Conservation (phyloP, 768 basidiomycete species). For the Mycena polygramma region DNA sequence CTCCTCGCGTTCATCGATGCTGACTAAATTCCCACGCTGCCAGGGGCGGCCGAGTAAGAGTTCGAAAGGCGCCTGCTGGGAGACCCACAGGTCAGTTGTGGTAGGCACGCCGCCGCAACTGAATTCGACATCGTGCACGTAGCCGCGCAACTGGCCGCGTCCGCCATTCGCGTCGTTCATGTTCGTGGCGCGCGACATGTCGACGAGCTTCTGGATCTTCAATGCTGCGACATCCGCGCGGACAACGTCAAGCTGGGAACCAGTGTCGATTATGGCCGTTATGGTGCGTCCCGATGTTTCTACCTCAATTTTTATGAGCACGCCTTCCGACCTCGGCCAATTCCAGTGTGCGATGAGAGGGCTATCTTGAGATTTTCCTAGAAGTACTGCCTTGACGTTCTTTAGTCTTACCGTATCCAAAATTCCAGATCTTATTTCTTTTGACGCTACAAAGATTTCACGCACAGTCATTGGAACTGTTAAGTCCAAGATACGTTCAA, state of each 20-base stretch:
- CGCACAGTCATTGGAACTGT: not conserved
- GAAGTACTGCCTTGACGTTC: constrained; percentile 15
- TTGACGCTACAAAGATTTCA: constrained; percentile 19
- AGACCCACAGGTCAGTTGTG: constrained; percentile 41
- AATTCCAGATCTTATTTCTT: constrained; percentile 20
- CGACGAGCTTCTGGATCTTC: constrained; percentile 29
- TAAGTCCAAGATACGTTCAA: constrained; percentile 7
- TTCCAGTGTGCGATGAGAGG: not conserved
- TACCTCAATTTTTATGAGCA: constrained; percentile 6
- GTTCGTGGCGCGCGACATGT: constrained; percentile 8
- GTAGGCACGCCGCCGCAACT: constrained; percentile 40
- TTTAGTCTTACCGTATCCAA: constrained; percentile 7
- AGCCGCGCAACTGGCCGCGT: constrained; percentile 36
- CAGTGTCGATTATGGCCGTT: constrained; percentile 5
- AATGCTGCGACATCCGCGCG: constrained; percentile 21
- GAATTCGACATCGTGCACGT: constrained; percentile 38
- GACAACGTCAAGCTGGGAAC: not conserved
- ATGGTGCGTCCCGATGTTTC: not conserved
- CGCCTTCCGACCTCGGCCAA: constrained; percentile 11
- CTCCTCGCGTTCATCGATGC: constrained; percentile 41
- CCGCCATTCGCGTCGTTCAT: constrained; percentile 46
- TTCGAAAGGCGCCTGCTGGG: constrained; percentile 22
- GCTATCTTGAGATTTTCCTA: not conserved
- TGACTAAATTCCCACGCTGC: constrained; percentile 40
- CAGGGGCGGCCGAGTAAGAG: constrained; percentile 22